Base-by-base conservation (phyloP, 164 flowering plant species). In the Hamamelis virginiana region DNA sequence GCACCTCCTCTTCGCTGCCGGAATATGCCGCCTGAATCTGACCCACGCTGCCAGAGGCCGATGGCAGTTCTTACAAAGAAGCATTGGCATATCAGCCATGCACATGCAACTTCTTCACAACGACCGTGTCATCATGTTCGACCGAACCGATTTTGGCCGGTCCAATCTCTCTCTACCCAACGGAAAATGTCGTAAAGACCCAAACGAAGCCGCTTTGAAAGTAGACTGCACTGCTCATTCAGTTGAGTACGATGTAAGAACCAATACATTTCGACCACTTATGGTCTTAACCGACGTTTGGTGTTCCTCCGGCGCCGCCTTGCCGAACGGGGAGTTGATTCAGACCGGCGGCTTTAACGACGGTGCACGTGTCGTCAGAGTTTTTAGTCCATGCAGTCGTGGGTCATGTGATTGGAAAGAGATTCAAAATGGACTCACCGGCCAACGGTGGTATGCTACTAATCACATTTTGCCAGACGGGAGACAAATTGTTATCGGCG, bases 141-240 rank as follows among this genome's bases (percentile, higher is more conserved):
- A n/a, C n/a, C n/a, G n/a, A n/a, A n/a, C n/a, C n/a, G 91, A 89
- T 65, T 92, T 88, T 64, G 97, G 97, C 50, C 18, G 0, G 0
- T 94, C 98, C 0, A 91, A 94, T 67, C 64, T 94, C 44, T 72
- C 95, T 0, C 67, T 94, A 9, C 91, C 96, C 0, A 48, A 66
- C 27, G 83, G 87, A 1, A 65, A 77, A 13, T 88, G 97, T 72
- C 85, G 89, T 15, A 50, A 67, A 0, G 83, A 88, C 70, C 74
- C 83, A 0, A 65, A 47, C 12, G 92, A 86, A 51, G 15, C 26
- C 1, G 87, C 59, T 8, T 27, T 78, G 56, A 68, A 67, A 28
- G 26, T 43, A 22, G 94, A 92, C 72, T 92, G 97, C 85, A 80
- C 92, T 1, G 98, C 98, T 13, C 96, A 92, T 72, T 92, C 98